Evolutionary conservation across 2,329 filamentous ascomycete genomes (phyloP).

Genomic region (Xylaria sp.): DNA sequence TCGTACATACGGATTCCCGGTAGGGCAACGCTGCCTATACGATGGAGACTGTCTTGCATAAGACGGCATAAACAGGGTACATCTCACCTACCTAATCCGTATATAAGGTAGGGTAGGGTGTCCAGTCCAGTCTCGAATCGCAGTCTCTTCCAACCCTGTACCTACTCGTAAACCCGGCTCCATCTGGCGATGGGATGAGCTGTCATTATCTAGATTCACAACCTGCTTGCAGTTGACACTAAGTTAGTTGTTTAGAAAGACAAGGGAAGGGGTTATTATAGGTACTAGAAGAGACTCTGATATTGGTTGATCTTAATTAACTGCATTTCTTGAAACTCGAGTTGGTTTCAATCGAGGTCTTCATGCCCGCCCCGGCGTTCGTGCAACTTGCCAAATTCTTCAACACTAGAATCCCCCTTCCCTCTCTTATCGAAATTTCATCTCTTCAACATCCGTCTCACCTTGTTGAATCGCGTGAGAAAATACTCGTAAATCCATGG

Average conservation of each 20-base stretch:
- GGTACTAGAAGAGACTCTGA: not conserved
- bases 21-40: no score
- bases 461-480: not conserved
- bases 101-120: not conserved
- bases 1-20: no score
- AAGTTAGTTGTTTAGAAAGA: not conserved
- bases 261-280: not conserved
- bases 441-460: not conserved
- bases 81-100: not conserved
- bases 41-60: not conserved
- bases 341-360: not conserved
- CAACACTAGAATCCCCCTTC: not conserved
- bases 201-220: not conserved
- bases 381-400: not conserved
- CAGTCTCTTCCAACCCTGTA: not conserved
- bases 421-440: not conserved
- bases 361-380: not conserved
- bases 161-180: not conserved
- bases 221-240: not conserved
- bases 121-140: not conserved
- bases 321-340: not conserved
- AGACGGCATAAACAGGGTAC: not conserved
- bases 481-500: not conserved
- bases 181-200: not conserved
- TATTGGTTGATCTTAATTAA: conserved; percentile 8